phyloP scores from a whole-genome alignment of 148 eudicot species.

The Pouteria glomerata region DNA sequence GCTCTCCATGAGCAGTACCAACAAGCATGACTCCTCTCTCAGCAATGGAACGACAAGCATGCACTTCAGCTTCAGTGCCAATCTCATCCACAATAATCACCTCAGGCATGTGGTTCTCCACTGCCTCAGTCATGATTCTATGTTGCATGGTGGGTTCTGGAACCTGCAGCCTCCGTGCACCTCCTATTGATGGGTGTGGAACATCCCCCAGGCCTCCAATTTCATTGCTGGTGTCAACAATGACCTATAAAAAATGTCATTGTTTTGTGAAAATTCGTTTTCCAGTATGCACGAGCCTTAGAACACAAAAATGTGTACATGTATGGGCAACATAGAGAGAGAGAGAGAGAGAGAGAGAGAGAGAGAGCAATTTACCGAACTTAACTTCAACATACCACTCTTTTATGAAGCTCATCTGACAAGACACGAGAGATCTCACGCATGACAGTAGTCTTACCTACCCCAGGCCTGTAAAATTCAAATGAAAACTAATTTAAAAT shows the following conservation, averaged over 20 bases:
- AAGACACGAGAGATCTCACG: constrained; percentile 44
- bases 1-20: constrained; percentile 55
- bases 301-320: background rate
- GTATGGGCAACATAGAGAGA: background rate
- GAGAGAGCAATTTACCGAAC: background rate
- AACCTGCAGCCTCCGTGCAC: constrained; percentile 46
- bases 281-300: background rate
- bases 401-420: constrained; percentile 42
- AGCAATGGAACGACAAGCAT: constrained; percentile 50
- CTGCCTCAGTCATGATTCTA: constrained; percentile 48
- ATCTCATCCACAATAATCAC: constrained; percentile 55
- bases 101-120: constrained; percentile 60
- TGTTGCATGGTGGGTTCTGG: constrained; percentile 39
- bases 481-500: background rate
- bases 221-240: constrained; percentile 51
- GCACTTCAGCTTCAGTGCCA: constrained; percentile 42
- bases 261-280: background rate
- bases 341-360: background rate
- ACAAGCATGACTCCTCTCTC: constrained; percentile 59
- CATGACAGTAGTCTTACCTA: constrained; percentile 54
- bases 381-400: constrained; percentile 34
- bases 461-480: constrained; percentile 40
- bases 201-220: constrained; percentile 57
- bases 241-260: constrained; percentile 28
- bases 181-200: constrained; percentile 46